Evolutionary conservation across 805 yeast species (phyloP).

Genomic region (Candida silvicultrix): DNA sequence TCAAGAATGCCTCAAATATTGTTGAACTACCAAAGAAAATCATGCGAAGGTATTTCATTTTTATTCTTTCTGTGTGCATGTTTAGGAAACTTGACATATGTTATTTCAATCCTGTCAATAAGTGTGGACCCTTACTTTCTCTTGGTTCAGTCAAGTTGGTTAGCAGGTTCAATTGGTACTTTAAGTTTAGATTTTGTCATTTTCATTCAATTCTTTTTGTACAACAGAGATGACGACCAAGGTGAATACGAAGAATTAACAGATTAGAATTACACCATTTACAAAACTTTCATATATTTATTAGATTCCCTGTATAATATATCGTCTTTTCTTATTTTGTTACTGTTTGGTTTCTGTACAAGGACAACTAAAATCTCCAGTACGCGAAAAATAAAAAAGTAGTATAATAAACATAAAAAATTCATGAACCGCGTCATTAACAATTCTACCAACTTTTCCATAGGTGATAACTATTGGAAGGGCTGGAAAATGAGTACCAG

Average conservation of each 20-base stretch:
- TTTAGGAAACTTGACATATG: conserved; percentile 87
- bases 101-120: conserved; percentile 73
- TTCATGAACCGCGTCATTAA: too few species aligned
- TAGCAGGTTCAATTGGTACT: conserved; percentile 88
- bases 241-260: conserved; percentile 9
- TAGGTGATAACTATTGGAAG: neutral
- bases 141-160: conserved; percentile 84
- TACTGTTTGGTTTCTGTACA: too few species aligned
- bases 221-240: conserved; percentile 29
- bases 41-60: conserved; percentile 93
- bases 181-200: conserved; percentile 76
- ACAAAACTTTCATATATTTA: neutral
- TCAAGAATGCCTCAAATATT: conserved; percentile 91
- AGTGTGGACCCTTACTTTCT: conserved; percentile 66
- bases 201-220: conserved; percentile 78
- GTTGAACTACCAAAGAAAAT: conserved; percentile 77
- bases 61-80: conserved; percentile 93
- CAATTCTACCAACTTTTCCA: neutral
- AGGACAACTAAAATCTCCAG: too few species aligned
- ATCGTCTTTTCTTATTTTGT: too few species aligned
- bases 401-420: too few species aligned
- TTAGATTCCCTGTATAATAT: neutral
- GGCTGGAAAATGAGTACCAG: conserved; percentile 24
- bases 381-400: neutral
- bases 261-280: neutral